Evolutionary conservation across 2,329 filamentous ascomycete genomes (phyloP), one percentile per base, ranked within the genome.

Genomic region (Diaporthe helianthi): DNA sequence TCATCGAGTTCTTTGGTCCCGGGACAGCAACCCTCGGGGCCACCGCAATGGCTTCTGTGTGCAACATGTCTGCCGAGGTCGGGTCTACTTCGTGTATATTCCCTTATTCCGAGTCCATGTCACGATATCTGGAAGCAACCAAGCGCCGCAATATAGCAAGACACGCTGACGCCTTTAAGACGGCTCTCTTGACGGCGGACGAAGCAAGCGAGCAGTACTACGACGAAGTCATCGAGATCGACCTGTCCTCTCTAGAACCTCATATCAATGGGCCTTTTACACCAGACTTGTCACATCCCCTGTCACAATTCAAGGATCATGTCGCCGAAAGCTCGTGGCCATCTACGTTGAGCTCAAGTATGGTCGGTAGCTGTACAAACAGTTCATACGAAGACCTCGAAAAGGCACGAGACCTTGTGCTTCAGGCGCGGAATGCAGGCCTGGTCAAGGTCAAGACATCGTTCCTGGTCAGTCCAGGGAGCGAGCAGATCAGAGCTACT

Each of bases 311-410:
- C 84, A 93, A 94, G 78, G 87, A 93, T 69, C 90, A 91, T 2
- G 93, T 98, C 22, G 86, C 92, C 80, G 86, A 91, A 75, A 93
- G 98, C 80, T 84, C 91, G 63, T 99, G 96, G 96, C 96, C 96
- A 2, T 88, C 92, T 78, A 93, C 90, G 72, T 91, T 99, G 71
- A 96, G 94, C 15, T 95, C 96, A 29, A 94, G 94, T 64, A 87
- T 99, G 68, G 99, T 99, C 77, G 96, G 96, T 70, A 97, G 94
- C 83, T 99, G 96, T 85, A 99, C 96, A 63, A 99, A 99, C 86
- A 97, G 93, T 80, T 98, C 96, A 2, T 99, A 98, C 80, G 92
- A 98, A 81, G 96, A 99, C 79, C 98, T 99, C 96, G 97, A 94
- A 41, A 91, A 95, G 71, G 93, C 94, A 17, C 95, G 98, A 81